Conservation (phyloP, 495 filamentous ascomycete species). For the Tirmania nivea region DNA sequence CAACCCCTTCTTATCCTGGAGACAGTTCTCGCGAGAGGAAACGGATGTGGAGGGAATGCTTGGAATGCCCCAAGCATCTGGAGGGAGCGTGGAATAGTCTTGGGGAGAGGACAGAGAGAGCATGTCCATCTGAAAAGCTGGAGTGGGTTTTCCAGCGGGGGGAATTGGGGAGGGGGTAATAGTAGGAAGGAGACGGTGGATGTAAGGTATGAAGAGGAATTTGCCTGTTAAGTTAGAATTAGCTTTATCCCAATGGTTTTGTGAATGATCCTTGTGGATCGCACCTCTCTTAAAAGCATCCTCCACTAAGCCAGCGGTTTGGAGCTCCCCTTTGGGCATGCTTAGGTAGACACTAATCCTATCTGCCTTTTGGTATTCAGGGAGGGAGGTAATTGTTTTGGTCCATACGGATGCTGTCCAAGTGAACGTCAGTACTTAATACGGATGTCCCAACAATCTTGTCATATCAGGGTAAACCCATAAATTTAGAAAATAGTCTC, state of each 20-base stretch:
- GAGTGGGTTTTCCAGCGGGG: constrained; percentile 24
- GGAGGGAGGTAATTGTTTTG: constrained; percentile 11
- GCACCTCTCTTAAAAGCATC: constrained; percentile 47
- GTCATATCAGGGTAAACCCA: too few species aligned
- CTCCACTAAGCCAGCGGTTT: constrained; percentile 55
- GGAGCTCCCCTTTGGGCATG: constrained; percentile 69
- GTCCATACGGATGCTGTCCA: constrained; percentile 10
- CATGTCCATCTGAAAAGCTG: constrained; percentile 71
- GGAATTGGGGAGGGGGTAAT: constrained; percentile 8
- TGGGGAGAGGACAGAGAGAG: constrained; percentile 44
- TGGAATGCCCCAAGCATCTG: constrained; percentile 84
- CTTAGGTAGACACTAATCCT: constrained; percentile 74
- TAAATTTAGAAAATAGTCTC: too few species aligned
- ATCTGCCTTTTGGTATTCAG: constrained; percentile 12
- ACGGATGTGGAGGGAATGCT: constrained; percentile 43
- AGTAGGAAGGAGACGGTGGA: constrained; percentile 35
- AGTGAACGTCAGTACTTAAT: too few species aligned
- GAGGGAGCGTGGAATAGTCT: constrained; percentile 54
- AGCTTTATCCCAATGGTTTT: not conserved
- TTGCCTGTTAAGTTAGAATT: constrained; percentile 24
- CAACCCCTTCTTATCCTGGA: constrained; percentile 37
- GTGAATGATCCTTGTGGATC: not conserved
- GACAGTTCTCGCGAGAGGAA: constrained; percentile 39
- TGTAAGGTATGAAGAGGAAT: constrained; percentile 75
- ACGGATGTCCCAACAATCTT: too few species aligned